Percentiles rank a stretch among this genome's conserved stretches.
These are phyloP conservation scores for Pseudotulostoma volvatum DNA, from an alignment of 495 filamentous ascomycete species.

Conservation along the genomic window DNA sequence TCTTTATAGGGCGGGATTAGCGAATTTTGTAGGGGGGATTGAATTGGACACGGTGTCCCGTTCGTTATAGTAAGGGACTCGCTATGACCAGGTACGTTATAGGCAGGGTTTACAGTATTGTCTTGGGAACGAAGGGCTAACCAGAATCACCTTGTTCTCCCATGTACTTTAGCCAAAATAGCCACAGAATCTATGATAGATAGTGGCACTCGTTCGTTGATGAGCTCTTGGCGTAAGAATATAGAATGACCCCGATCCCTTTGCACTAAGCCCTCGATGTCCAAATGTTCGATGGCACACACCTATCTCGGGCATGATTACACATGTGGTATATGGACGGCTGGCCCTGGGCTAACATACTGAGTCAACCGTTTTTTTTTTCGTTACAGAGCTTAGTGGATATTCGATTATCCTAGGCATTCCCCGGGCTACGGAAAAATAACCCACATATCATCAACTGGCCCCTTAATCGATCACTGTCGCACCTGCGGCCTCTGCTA, in stretches of 20 bases:
- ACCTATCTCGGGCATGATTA: background rate
- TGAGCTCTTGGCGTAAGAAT: background rate
- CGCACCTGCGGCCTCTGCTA: background rate
- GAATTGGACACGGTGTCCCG: too few relatives aligned
- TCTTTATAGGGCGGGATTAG: too few relatives aligned
- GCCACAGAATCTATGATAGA: background rate
- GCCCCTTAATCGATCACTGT: background rate
- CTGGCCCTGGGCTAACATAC: background rate
- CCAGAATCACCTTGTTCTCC: background rate
- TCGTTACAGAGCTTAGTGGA: background rate
- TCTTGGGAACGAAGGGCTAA: background rate
- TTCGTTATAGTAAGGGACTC: too few relatives aligned
- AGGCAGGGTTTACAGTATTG: too few relatives aligned
- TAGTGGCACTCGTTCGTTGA: background rate
- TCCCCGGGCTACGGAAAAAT: background rate
- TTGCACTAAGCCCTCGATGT: background rate
- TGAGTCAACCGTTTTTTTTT: background rate
- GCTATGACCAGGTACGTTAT: too few relatives aligned
- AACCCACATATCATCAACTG: background rate
- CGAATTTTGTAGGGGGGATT: too few relatives aligned
- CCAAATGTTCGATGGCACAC: background rate
- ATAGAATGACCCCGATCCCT: background rate
- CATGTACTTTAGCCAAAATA: background rate
- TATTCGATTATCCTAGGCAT: background rate
- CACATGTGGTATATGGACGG: background rate